Conservation (phyloP, 2,329 filamentous ascomycete species). For the Thermothelomyces thermophilus region DNA sequence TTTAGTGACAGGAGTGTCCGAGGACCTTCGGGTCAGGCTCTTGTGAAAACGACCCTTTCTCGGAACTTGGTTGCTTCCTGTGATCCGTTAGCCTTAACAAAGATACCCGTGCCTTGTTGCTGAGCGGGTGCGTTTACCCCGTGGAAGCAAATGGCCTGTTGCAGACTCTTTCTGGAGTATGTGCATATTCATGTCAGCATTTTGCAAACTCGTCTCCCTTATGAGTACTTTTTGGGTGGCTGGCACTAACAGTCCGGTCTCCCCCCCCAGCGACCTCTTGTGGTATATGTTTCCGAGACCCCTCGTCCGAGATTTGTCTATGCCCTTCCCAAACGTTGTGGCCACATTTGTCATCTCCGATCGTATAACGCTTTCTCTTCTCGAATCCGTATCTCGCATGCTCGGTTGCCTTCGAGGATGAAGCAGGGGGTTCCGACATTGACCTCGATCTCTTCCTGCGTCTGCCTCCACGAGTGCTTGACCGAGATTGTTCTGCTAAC, state of each 20-base stretch:
- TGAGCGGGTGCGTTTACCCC: neutral
- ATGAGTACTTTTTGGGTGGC: too few relatives aligned
- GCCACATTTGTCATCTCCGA: constrained; percentile 48
- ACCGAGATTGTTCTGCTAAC: neutral
- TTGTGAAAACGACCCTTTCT: neutral
- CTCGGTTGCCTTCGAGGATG: constrained; percentile 17
- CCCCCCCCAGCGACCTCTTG: neutral
- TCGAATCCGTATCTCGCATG: constrained; percentile 33
- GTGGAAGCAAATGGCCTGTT: neutral
- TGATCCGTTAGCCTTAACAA: neutral
- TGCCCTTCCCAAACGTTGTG: constrained; percentile 12
- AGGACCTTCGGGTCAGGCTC: neutral
- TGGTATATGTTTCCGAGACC: neutral
- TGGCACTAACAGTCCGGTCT: neutral
- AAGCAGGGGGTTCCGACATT: constrained; percentile 11
- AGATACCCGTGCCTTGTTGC: too few relatives aligned
- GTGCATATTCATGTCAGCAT: neutral
- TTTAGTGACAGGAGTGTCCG: neutral
- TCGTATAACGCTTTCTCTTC: constrained; percentile 49
- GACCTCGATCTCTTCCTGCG: constrained; percentile 16
- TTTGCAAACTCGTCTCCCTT: too few relatives aligned
- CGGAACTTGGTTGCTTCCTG: constrained; percentile 1
- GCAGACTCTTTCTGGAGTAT: neutral
- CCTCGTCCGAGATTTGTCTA: neutral
- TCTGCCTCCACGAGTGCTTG: neutral